Conservation (phyloP, 23 red algal species). For the Cyanidioschyzon merolae region DNA sequence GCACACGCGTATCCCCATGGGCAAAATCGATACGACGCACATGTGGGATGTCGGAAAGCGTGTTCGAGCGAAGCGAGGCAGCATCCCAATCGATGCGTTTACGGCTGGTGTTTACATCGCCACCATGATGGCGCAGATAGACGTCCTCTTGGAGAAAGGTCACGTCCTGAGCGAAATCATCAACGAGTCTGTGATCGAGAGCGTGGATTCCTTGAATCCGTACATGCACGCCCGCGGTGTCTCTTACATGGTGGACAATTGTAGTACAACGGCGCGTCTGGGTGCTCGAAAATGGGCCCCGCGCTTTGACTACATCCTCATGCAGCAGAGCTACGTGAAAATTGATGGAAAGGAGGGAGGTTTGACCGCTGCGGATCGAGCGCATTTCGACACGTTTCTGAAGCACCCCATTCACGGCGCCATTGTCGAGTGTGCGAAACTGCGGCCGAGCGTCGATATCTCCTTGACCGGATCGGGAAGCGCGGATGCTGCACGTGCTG, state of each 20-base stretch:
- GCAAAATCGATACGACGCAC: conserved; percentile 78
- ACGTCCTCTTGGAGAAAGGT: conserved; percentile 82
- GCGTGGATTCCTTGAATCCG: conserved; percentile 83
- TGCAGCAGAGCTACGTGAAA: conserved; percentile 71
- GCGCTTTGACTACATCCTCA: conserved; percentile 88
- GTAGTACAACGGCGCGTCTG: conserved; percentile 67
- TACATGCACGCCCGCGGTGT: conserved; percentile 98
- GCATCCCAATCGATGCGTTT: conserved; percentile 64
- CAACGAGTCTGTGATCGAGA: conserved; percentile 99
- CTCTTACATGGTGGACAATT: conserved; percentile 98
- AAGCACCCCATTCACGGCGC: conserved; percentile 82
- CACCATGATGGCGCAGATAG: conserved; percentile 99
- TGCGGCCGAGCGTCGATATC: conserved; percentile 88
- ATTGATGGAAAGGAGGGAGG: conserved; percentile 44
- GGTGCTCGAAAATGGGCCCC: conserved; percentile 95
- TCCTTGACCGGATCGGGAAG: conserved; percentile 50
- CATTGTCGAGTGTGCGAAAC: conserved; percentile 78
- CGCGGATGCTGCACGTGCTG: conserved; percentile 61
- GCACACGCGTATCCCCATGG: conserved; percentile 63
- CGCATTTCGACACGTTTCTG: conserved; percentile 54
- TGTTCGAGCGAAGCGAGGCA: conserved; percentile 42
- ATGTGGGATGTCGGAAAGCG: conserved; percentile 93
- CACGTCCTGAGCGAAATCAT: conserved; percentile 89
- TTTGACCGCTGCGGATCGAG: conserved; percentile 31
- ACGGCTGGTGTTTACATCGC: conserved; percentile 91